A percentile compares a stretch with the other conserved stretches of the same genome.
phyloP scores from a whole-genome alignment of 257 asterid species.

The Fraxinus americana region DNA sequence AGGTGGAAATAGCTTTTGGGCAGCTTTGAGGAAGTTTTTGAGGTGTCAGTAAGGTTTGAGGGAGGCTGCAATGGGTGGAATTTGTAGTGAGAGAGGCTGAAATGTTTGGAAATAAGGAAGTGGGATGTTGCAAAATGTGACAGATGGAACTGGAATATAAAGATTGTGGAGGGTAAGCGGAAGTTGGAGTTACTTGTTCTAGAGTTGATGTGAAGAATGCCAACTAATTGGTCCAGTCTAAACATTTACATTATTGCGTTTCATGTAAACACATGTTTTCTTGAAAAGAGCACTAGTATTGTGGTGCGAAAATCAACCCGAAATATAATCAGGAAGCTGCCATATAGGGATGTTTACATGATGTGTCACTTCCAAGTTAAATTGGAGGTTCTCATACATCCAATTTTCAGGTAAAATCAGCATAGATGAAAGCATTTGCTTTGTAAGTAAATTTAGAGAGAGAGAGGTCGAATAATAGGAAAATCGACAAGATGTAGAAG shows the following conservation, averaged over 20 bases:
- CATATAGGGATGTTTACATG: not conserved
- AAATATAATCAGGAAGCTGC: not conserved
- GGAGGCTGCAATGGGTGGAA: not conserved
- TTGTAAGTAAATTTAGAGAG: conserved; percentile 4
- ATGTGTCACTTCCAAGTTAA: not conserved
- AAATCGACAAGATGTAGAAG: conserved; percentile 16
- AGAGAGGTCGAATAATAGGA: not conserved
- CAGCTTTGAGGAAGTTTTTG: not conserved
- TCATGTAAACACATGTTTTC: not conserved
- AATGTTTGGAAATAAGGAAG: not conserved
- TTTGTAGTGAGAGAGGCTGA: not conserved
- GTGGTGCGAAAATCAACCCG: not conserved
- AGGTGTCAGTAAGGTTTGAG: not conserved
- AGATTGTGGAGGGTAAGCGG: not conserved
- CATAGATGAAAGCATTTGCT: conserved; percentile 15
- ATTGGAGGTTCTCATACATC: conserved; percentile 1
- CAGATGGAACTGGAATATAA: not conserved
- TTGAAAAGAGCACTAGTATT: not conserved
- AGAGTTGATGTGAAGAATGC: not conserved
- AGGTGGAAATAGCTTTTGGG: not conserved
- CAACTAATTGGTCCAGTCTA: not conserved
- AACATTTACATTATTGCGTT: not conserved
- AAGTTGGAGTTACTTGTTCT: not conserved
- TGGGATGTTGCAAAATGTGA: not conserved
- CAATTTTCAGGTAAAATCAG: conserved; percentile 15